Evolutionary conservation across 441 rosid genomes (phyloP), one percentile per base, ranked within the genome.

Genomic region (Capsella rubella): DNA sequence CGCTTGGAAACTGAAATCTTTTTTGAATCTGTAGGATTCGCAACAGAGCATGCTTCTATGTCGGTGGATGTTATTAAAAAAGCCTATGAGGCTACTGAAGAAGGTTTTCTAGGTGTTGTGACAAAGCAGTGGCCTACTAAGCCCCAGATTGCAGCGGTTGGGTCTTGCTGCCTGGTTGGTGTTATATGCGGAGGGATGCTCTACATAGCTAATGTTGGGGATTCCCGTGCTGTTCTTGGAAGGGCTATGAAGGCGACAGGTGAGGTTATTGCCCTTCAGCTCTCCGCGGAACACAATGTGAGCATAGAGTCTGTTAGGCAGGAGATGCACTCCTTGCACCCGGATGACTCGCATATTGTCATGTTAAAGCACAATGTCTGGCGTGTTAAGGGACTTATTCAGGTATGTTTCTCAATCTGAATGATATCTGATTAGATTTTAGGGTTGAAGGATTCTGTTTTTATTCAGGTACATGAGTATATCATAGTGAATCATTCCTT

Each of bases 71-170:
- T 82, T n/a, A 82, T 84, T 27, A 72, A 70, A 68, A 86, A 86
- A 47, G 87, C 89, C 18, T 84, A 81, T 71, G 86, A 84, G 54
- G 89, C 87, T 12, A 85, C 89, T 0, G 89, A 85, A 74, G 89
- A 85, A 59, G 89, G 89, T 28, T 85, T 85, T 73, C 57, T 80
- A 56, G 75, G 79, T 25, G 78, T 84, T 59, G 87, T 85, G 34
- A 79, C 86, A 8, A 85, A 84, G 68, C 87, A 85, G 71, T 85
- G 89, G 87, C 87, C 86, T 46, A 65, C 76, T 75, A 85, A 85
- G 76, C 89, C 89, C 29, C 89, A 77, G 80, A 85, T 85, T 77
- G 89, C 87, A 9, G 89, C 89, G 3, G 89, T 85, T 51, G 89
- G 89, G 45, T 82, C 89, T 9, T 84, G 89, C 82, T 85, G 89